Conservation (phyloP, 495 filamentous ascomycete species). For the Aspergillus ellipticus region DNA sequence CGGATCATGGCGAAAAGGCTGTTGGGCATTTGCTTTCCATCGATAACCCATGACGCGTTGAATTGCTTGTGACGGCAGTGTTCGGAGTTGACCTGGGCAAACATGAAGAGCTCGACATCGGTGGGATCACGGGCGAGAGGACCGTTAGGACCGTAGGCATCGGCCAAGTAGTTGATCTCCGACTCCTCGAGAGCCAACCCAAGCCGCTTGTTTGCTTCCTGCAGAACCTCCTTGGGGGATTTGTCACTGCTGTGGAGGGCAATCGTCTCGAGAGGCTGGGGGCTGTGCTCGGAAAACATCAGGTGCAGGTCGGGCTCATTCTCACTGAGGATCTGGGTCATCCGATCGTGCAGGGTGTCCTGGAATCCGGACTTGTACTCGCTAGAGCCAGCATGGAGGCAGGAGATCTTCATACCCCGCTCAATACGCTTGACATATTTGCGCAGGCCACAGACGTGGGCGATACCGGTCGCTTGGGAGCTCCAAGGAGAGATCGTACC, state of each 20-base stretch:
- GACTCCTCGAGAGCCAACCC: slow-evolving; percentile 83
- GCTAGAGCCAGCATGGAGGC: slow-evolving; percentile 33
- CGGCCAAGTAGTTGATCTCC: slow-evolving; percentile 90
- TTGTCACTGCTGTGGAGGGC: slow-evolving; percentile 59
- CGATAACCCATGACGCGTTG: slow-evolving; percentile 97
- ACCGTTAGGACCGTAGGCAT: slow-evolving; percentile 72
- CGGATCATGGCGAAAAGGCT: slow-evolving; percentile 93
- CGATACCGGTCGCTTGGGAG: slow-evolving; percentile 90
- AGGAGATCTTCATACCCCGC: slow-evolving; percentile 71
- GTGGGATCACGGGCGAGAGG: slow-evolving; percentile 65
- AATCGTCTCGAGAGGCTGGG: slow-evolving; percentile 66
- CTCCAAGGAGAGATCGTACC: slow-evolving; percentile 96
- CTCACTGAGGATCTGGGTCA: slow-evolving; percentile 76
- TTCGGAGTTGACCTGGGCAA: slow-evolving; percentile 79
- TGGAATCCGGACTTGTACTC: slow-evolving; percentile 54
- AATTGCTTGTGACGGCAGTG: slow-evolving; percentile 76
- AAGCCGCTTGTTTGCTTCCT: slow-evolving; percentile 74
- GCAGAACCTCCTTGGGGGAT: slow-evolving; percentile 65
- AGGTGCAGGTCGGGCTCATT: slow-evolving; percentile 60
- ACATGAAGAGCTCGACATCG: slow-evolving; percentile 98
- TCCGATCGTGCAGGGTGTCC: slow-evolving; percentile 81
- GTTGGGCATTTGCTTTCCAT: slow-evolving; percentile 71
- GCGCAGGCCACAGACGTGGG: slow-evolving; percentile 82
- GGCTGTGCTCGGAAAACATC: slow-evolving; percentile 77
- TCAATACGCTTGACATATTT: slow-evolving; percentile 77